Percentiles rank a stretch among this genome's conserved stretches.
phyloP scores from a whole-genome alignment of 2,329 filamentous ascomycete genomes.

The Lecanoromycetidae sp. region DNA sequence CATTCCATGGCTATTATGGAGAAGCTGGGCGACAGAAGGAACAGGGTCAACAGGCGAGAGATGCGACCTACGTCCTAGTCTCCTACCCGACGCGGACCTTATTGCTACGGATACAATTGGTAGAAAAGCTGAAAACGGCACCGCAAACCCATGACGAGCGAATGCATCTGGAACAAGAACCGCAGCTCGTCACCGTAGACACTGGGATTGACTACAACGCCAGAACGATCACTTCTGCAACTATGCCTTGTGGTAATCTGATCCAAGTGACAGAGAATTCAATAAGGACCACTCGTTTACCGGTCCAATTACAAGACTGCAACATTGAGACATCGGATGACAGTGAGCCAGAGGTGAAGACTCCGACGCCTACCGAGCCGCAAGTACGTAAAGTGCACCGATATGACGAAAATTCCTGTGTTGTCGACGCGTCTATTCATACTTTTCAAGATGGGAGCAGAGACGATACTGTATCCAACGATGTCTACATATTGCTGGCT shows the following conservation, averaged over 20 bases:
- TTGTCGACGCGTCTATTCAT: constrained; percentile 3
- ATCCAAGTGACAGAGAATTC: constrained; percentile 33
- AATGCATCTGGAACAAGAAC: constrained; percentile 28
- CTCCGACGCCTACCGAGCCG: too few species aligned
- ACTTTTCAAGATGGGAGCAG: not conserved
- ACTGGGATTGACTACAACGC: constrained; percentile 31
- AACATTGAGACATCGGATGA: too few species aligned
- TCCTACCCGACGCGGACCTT: constrained; percentile 27
- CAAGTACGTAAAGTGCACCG: too few species aligned
- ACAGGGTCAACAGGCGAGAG: constrained; percentile 13
- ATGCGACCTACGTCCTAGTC: constrained; percentile 29
- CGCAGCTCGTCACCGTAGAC: constrained; percentile 28
- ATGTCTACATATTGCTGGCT: too few species aligned
- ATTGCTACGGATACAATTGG: constrained; percentile 1
- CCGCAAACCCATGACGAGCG: constrained; percentile 18
- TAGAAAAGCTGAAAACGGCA: not conserved
- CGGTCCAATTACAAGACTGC: not conserved
- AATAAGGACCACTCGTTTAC: constrained; percentile 20
- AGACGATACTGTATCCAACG: too few species aligned
- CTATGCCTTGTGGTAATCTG: constrained; percentile 25
- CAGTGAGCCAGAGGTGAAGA: not conserved
- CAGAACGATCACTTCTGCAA: constrained; percentile 34
- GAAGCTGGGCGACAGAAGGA: not conserved
- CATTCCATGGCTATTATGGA: constrained; percentile 25
- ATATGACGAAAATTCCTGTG: too few species aligned